These are phyloP conservation scores for Lecanoromycetidae sp. DNA, from an alignment of 2,329 filamentous ascomycete genomes.

Conservation along the genomic window DNA sequence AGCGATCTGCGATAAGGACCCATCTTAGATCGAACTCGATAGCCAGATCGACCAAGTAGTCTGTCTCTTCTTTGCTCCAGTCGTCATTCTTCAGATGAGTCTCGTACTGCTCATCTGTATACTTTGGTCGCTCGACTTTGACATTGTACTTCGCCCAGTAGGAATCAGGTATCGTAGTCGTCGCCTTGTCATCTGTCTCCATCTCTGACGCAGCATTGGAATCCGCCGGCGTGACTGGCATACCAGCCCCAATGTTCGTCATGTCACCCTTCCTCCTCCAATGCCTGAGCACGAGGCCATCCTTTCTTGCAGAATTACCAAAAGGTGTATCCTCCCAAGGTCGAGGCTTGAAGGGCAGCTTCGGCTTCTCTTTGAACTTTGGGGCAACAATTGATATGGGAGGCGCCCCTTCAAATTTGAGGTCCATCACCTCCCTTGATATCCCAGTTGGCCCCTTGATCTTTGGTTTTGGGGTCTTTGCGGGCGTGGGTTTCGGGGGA, in stretches of 20 bases:
- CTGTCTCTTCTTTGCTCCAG: slow-evolving; percentile 89
- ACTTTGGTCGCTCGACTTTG: slow-evolving; percentile 62
- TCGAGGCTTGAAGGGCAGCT: slow-evolving; percentile 35
- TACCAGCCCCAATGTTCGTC: slow-evolving; percentile 26
- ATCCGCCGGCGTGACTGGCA: slow-evolving; percentile 25
- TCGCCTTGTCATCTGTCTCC: slow-evolving; percentile 26
- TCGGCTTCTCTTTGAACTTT: slow-evolving; percentile 39
- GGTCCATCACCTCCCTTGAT: slow-evolving; percentile 38
- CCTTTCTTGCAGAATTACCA: slow-evolving; percentile 62
- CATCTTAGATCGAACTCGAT: slow-evolving; percentile 77
- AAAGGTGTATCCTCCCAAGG: slow-evolving; percentile 56
- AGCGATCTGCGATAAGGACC: slow-evolving; percentile 85
- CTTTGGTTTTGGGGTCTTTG: slow-evolving; percentile 58
- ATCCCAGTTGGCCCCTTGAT: slow-evolving; percentile 44
- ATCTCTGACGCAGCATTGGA: slow-evolving; percentile 21
- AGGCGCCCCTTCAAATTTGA: slow-evolving; percentile 40
- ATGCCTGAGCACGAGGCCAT: slow-evolving; percentile 61
- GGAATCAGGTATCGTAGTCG: slow-evolving; percentile 29
- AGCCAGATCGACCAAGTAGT: slow-evolving; percentile 69
- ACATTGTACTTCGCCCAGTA: slow-evolving; percentile 82
- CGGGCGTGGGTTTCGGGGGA: slow-evolving; percentile 37
- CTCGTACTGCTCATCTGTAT: slow-evolving; percentile 79
- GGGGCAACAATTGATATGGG: slow-evolving; percentile 39
- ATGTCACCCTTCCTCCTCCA: slow-evolving; percentile 59
- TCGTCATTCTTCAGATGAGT: slow-evolving; percentile 58